Percentiles rank a stretch among this genome's conserved stretches.
These are phyloP conservation scores for Boletus vinaceobasis DNA, from an alignment of 768 basidiomycete genomes.

Conservation along the genomic window DNA sequence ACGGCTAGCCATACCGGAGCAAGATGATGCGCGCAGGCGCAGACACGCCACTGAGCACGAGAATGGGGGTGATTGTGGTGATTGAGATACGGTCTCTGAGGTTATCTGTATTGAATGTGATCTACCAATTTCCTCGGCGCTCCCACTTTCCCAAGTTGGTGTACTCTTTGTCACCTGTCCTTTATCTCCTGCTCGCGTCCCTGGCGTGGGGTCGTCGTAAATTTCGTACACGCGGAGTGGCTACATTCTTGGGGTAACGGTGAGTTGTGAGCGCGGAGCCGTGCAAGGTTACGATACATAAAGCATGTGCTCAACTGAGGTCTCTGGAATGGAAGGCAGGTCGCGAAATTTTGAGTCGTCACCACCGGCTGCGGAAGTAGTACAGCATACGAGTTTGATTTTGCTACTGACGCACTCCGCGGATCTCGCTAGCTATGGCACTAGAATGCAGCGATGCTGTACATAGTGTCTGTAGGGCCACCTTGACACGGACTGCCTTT, in stretches of 20 bases:
- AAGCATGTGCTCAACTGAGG: conserved; percentile 7
- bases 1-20: background rate
- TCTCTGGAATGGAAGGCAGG: conserved; percentile 16
- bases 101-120: conserved; percentile 7
- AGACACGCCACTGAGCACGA: background rate
- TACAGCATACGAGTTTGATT: conserved; percentile 11
- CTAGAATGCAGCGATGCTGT: conserved; percentile 11
- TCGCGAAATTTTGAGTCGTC: conserved; percentile 2
- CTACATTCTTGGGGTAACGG: conserved; percentile 12
- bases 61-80: conserved; percentile 1
- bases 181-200: background rate
- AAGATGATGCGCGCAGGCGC: background rate
- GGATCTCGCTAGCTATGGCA: conserved; percentile 12
- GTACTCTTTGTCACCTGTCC: background rate
- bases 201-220: conserved; percentile 1
- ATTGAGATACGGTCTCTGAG: conserved; percentile 8
- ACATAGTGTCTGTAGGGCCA: conserved; percentile 9
- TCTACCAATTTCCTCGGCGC: conserved; percentile 13
- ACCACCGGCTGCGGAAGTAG: conserved; percentile 7
- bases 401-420: conserved; percentile 12
- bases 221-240: background rate
- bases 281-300: background rate
- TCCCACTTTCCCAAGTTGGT: conserved; percentile 14
- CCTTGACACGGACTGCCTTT: conserved; percentile 8
- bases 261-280: conserved; percentile 2